A percentile compares a stretch with the other conserved stretches of the same genome.
Evolutionary conservation across 2,329 filamentous ascomycete species (phyloP).

Genomic region (Bisporella sp.): DNA sequence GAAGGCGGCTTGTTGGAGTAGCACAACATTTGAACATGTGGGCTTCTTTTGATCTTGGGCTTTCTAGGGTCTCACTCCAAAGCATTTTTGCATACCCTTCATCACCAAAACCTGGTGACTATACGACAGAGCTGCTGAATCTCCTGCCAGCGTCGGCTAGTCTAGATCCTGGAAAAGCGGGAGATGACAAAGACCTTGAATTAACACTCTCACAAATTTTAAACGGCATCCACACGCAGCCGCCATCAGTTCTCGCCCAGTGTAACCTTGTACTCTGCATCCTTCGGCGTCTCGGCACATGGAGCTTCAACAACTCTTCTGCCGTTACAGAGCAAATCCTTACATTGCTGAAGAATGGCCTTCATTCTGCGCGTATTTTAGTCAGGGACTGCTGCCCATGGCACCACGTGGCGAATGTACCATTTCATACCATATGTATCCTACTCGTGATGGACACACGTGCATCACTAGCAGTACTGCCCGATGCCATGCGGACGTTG

Average conservation of each 20-base stretch:
- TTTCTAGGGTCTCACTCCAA: conserved; percentile 1
- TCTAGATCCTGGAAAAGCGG: conserved; percentile 1
- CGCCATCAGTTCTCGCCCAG: conserved; percentile 1
- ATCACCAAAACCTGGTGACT: neutral
- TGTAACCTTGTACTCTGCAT: conserved; percentile 4
- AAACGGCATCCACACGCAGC: neutral
- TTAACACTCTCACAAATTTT: neutral
- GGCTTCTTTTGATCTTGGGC: conserved; percentile 4
- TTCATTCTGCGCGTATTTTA: conserved; percentile 1
- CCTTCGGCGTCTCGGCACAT: conserved; percentile 1
- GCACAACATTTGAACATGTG: conserved; percentile 3
- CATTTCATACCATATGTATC: conserved; percentile 9
- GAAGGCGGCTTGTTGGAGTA: conserved; percentile 1
- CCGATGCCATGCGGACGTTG: conserved; percentile 7
- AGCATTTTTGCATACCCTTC: neutral
- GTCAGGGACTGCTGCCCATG: conserved; percentile 1
- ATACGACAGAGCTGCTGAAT: conserved; percentile 3
- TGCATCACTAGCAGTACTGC: conserved; percentile 1
- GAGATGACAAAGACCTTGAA: neutral
- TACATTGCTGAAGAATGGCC: neutral
- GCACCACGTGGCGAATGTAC: conserved; percentile 10
- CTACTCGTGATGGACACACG: conserved; percentile 9
- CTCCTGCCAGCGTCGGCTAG: conserved; percentile 2
- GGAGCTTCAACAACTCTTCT: neutral
- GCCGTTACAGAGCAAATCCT: neutral